These are phyloP conservation scores for Suillus hirtellus DNA, from an alignment of 768 basidiomycete genomes.

Conservation along the genomic window DNA sequence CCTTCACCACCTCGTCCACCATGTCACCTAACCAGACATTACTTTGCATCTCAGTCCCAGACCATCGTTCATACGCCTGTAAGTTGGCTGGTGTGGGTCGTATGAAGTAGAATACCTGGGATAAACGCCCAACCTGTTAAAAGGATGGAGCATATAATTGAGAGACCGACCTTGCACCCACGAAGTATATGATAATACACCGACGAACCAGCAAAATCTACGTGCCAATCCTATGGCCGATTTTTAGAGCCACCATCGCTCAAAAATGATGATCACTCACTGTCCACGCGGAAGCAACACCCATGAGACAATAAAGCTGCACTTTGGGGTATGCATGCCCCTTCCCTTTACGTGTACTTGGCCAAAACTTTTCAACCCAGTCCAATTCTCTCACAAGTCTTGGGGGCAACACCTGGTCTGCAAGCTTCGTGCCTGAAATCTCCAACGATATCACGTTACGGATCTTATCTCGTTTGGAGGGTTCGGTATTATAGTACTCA, in stretches of 20 bases:
- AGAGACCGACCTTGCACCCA: constrained; percentile 69
- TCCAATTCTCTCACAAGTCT: constrained; percentile 85
- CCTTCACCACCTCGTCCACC: constrained; percentile 88
- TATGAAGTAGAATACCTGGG: constrained; percentile 94
- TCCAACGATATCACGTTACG: constrained; percentile 96
- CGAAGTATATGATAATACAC: constrained; percentile 95
- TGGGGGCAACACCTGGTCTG: constrained; percentile 79
- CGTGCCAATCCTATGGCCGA: constrained; percentile 84
- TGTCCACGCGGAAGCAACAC: constrained; percentile 91
- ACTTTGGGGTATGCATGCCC: constrained; percentile 87
- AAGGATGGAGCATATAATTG: not conserved
- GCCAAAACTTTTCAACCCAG: constrained; percentile 98
- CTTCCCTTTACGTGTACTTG: constrained; percentile 68
- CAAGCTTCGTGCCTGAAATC: constrained; percentile 82
- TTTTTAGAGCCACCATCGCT: not conserved
- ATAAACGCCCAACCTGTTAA: constrained; percentile 8
- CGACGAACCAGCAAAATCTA: constrained; percentile 96
- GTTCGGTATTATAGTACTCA: constrained; percentile 74
- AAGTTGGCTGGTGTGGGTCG: constrained; percentile 85
- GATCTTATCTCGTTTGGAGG: constrained; percentile 76
- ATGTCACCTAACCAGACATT: constrained; percentile 90
- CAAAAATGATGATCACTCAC: constrained; percentile 45
- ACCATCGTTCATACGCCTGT: constrained; percentile 91
- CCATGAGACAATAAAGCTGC: constrained; percentile 96
- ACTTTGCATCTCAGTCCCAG: constrained; percentile 86